Base-by-base conservation (phyloP, 305 asterid species). In the Fraxinus greggii region DNA sequence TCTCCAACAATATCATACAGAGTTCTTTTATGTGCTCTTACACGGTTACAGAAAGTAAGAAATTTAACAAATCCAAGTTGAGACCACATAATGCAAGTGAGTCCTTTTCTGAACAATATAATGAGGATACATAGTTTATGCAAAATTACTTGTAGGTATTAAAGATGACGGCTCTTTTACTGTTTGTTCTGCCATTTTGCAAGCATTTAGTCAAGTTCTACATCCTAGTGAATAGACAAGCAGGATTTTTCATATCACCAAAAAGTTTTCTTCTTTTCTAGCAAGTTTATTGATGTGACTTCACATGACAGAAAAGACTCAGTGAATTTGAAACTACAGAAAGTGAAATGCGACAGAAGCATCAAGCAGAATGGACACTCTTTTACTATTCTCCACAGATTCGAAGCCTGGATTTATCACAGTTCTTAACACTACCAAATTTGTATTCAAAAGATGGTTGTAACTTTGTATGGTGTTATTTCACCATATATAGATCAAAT, bases 401-500 rank as follows among this genome's bases (percentile, higher is more conserved):
- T 48, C 67, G 28, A 85, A 67, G 54, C 78, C 80, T 21, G 24
- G 82, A 19, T 28, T 31, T 65, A 24, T 24, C 33, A 23, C 15
- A 9, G 73, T 35, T 70, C 24, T 9, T 80, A 78, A 78, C 48
- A 48, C 45, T 8, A 54, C 84, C 78, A 72, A 29, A 12, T 36
- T 31, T 75, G 33, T 23, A 69, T 63, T 63, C 59, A 80, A 81
- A 75, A 72, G 36, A 31, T 29, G 38, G 75, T 4, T 69, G 40
- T 69, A 29, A 29, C 7, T 67, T 69, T 29, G 33, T 8, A 29
- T 17, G 10, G 38, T 12, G 12, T 33, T 69, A 69, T 5, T 69
- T 35, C 21, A 75, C 35, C 61, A 56, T 80, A 54, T 35, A 80
- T 35, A 74, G 75, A 74, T 33, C 65, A 80, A 26, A 17, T 73